Evolutionary conservation across 805 yeast species (phyloP), one percentile per base, ranked within the genome.

Genomic region (Nakazawaea wickerhamii): DNA sequence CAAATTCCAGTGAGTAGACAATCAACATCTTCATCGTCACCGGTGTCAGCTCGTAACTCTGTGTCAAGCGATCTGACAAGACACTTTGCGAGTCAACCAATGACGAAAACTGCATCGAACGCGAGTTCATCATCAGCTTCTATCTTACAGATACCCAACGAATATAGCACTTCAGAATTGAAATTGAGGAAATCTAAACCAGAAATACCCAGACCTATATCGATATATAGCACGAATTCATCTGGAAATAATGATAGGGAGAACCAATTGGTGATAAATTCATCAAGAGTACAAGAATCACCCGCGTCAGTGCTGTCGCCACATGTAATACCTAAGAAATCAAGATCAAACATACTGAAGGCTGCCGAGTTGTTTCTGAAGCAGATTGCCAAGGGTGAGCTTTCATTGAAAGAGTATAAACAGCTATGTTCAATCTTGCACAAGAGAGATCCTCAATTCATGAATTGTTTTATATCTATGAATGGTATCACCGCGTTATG

Each of bases 401-500:
- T 75, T 43, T 53, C 67, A 1, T 55, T 68, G 1, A 64, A 61
- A 33, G 68, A 71, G 44, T 63, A 69, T 34, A 64, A 62, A 26
- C 32, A 46, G 13, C 46, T 65, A 11, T 21, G 41, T 48, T 5
- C 43, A 60, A 22, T 44, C 47, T 21, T 19, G 11, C 20, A 37
- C 34, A 17, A 36, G 20, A 6, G 49, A 46, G 21, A 34, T 35
- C 11, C 13, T 34, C 73, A 64, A 36, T 91, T 98, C 97, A 93
- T 87, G 0, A 70, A 76, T 38, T 71, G 68, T 18, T 93, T 93
- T 53, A 69, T 88, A n/a, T 78, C 71, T 40, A 71, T 77, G 34
- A 95, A 87, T 58, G 98, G 98, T 8, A 88, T 84, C 46, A 73
- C 81, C 7, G 84, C 88, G 0, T 70, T 93, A 40, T 77, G 87